Evolutionary conservation across 2,329 filamentous ascomycete genomes (phyloP).

Genomic region (Fusarium nygamai): DNA sequence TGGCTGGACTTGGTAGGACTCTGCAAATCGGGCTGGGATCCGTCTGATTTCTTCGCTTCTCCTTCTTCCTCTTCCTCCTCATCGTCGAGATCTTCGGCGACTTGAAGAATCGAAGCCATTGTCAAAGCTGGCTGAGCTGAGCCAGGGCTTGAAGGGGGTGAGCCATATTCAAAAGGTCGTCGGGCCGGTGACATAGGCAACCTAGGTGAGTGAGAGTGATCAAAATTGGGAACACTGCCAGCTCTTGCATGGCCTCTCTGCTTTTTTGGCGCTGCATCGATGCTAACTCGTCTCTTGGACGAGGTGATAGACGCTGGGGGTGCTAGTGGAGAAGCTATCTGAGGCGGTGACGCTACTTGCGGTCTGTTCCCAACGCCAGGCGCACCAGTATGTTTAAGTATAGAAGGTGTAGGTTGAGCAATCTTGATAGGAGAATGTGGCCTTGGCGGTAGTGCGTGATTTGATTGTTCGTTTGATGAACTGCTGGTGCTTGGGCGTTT

Average conservation of each 20-base stretch:
- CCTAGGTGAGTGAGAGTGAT: conserved; percentile 50
- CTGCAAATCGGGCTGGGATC: conserved; percentile 51
- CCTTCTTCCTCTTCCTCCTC: conserved; percentile 49
- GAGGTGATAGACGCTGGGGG: conserved; percentile 44
- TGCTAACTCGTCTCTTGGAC: conserved; percentile 55
- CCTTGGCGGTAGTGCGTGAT: conserved; percentile 48
- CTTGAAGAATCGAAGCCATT: conserved; percentile 66
- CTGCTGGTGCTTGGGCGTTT: conserved; percentile 52
- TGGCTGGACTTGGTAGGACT: conserved; percentile 68
- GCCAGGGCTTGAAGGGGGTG: conserved; percentile 50
- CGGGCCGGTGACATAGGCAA: conserved; percentile 45
- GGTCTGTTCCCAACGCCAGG: conserved; percentile 40
- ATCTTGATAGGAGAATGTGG: conserved; percentile 63
- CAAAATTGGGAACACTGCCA: conserved; percentile 51
- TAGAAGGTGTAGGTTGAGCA: conserved; percentile 34
- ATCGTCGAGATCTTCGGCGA: conserved; percentile 61
- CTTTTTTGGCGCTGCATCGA: conserved; percentile 51
- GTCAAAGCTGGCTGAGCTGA: conserved; percentile 52
- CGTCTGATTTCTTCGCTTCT: conserved; percentile 43
- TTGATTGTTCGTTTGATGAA: conserved; percentile 34
- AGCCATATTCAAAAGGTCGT: conserved; percentile 50
- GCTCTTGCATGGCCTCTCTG: conserved; percentile 53
- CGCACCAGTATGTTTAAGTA: conserved; percentile 32
- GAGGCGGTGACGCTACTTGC: conserved; percentile 50
- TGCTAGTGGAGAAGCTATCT: conserved; percentile 48